phyloP scores from a whole-genome alignment of 1,284 basidiomycete species.

The Ganoderma resinaceum region DNA sequence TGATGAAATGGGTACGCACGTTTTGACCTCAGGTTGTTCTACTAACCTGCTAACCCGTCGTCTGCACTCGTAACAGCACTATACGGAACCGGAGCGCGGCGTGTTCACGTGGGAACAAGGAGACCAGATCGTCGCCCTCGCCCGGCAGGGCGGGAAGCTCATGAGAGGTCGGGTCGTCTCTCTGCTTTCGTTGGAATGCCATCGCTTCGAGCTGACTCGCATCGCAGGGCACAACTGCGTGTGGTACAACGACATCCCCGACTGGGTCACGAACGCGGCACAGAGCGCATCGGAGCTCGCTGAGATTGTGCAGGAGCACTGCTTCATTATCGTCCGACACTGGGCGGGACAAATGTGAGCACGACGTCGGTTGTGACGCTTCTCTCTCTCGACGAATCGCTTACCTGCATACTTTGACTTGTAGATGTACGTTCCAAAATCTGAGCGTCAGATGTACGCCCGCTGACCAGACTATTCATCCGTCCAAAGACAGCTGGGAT shows the following conservation, averaged over 20 bases:
- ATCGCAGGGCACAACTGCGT: slow-evolving; percentile 53
- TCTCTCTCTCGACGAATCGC: background rate
- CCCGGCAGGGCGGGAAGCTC: slow-evolving; percentile 49
- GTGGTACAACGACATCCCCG: slow-evolving; percentile 61
- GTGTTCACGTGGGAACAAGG: slow-evolving; percentile 53
- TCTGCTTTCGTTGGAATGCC: background rate
- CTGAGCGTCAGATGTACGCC: background rate
- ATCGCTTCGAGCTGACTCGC: background rate
- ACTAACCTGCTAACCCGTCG: background rate
- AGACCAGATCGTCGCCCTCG: slow-evolving; percentile 53
- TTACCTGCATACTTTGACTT: background rate
- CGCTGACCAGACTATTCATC: background rate
- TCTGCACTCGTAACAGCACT: slow-evolving; percentile 44
- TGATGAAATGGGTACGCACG: slow-evolving; percentile 60
- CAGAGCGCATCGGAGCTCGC: slow-evolving; percentile 51
- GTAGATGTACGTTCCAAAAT: background rate
- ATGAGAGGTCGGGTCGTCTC: slow-evolving; percentile 28
- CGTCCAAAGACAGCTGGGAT: slow-evolving; percentile 42
- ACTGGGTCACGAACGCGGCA: slow-evolving; percentile 53
- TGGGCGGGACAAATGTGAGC: slow-evolving; percentile 58
- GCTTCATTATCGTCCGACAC: slow-evolving; percentile 53
- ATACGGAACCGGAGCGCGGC: slow-evolving; percentile 57
- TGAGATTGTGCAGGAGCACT: slow-evolving; percentile 53
- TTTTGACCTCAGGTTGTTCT: background rate
- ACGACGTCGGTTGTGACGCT: background rate